Evolutionary conservation across 2,329 filamentous ascomycete genomes (phyloP).

Genomic region (Colletotrichum australisinense): DNA sequence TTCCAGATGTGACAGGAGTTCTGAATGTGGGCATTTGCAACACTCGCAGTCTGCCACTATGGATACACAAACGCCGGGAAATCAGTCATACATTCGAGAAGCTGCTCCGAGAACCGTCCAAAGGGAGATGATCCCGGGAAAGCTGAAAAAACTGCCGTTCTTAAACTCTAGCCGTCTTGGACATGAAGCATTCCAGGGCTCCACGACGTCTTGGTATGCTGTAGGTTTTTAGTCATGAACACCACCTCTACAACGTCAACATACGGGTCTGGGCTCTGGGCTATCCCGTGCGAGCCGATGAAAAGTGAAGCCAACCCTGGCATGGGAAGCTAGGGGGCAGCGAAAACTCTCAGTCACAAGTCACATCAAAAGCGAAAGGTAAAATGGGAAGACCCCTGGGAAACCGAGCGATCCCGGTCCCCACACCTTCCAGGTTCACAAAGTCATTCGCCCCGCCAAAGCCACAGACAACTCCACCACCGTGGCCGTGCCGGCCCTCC

Average conservation of each 20-base stretch:
- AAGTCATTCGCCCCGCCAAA: conserved; percentile 15
- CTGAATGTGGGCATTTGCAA: not conserved
- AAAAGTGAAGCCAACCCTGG: not conserved
- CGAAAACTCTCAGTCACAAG: not conserved
- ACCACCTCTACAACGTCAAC: conserved; percentile 7
- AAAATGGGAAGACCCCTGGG: not conserved
- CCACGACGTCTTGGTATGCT: not conserved
- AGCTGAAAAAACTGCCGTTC: not conserved
- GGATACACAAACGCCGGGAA: not conserved
- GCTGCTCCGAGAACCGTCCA: not conserved
- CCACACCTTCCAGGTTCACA: not conserved
- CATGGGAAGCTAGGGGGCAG: not conserved
- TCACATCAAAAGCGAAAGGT: not conserved
- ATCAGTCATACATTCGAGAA: not conserved
- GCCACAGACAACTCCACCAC: conserved; percentile 11
- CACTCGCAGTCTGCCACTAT: not conserved
- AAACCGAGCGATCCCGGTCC: conserved; percentile 16
- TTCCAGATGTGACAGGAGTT: not conserved
- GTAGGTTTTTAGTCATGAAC: conserved; percentile 13
- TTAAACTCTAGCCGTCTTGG: conserved; percentile 9
- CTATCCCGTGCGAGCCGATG: conserved; percentile 1
- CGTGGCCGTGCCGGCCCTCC: conserved; percentile 21
- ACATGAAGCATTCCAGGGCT: not conserved
- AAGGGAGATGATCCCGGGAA: not conserved
- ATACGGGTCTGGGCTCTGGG: not conserved